phyloP scores from a whole-genome alignment of 371 early-diverging fungal species.

The Lichtheimia ramosa region DNA sequence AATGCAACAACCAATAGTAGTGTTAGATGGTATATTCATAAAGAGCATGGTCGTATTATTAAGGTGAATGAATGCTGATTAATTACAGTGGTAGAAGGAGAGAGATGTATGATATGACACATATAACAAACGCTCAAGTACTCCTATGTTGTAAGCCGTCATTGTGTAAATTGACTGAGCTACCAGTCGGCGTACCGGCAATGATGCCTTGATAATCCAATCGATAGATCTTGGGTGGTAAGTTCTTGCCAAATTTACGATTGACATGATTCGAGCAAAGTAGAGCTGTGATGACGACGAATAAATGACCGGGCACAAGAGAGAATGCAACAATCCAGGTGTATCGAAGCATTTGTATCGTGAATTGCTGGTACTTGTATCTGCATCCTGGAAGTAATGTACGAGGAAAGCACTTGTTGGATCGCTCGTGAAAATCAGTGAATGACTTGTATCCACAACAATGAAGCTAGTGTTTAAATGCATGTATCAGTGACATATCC shows the following conservation, averaged over 20 bases:
- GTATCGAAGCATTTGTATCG: conserved; percentile 37
- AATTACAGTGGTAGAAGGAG: background rate
- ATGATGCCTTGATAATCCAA: conserved; percentile 50
- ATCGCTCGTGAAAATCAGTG: conserved; percentile 56
- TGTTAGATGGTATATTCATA: no score
- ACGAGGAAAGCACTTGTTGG: conserved; percentile 63
- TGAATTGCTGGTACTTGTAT: conserved; percentile 48
- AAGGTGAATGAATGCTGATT: no score
- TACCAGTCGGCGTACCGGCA: conserved; percentile 47
- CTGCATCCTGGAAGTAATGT: conserved; percentile 55
- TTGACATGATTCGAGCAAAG: conserved; percentile 64
- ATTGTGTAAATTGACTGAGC: conserved; percentile 35
- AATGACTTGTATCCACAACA: conserved; percentile 61
- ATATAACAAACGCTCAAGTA: no score
- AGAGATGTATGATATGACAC: background rate
- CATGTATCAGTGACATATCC: background rate
- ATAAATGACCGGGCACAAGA: conserved; percentile 46
- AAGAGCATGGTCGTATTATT: no score
- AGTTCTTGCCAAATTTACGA: conserved; percentile 49
- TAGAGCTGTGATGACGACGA: conserved; percentile 50
- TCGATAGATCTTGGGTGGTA: conserved; percentile 55
- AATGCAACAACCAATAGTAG: background rate
- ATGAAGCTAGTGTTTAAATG: conserved; percentile 34
- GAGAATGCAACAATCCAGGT: conserved; percentile 57
- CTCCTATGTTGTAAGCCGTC: conserved; percentile 39